phyloP scores from a whole-genome alignment of 768 basidiomycete genomes.

The Podaxis mareebaensis region DNA sequence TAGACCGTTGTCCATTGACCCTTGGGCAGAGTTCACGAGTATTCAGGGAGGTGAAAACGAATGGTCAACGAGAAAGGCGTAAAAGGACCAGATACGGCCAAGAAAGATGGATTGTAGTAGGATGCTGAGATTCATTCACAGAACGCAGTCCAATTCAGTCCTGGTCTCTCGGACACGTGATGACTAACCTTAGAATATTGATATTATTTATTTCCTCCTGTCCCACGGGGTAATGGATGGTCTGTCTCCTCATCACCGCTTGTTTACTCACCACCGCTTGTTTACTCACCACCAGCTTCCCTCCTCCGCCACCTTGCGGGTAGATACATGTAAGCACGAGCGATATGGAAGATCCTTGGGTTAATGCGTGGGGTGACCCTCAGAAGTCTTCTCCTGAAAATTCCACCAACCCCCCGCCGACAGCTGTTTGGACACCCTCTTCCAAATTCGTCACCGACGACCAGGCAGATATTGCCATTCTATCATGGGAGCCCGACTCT shows the following conservation, averaged over 20 bases:
- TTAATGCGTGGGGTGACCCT: slow-evolving; percentile 65
- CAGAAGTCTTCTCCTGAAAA: slow-evolving; percentile 26
- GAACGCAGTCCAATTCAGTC: slow-evolving; percentile 7
- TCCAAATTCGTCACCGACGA: slow-evolving; percentile 14
- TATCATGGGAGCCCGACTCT: slow-evolving; percentile 17
- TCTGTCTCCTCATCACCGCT: not conserved
- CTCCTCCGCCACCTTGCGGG: not conserved
- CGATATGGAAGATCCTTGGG: slow-evolving; percentile 76
- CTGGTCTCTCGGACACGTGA: slow-evolving; percentile 13
- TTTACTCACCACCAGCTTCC: not conserved
- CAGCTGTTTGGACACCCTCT: slow-evolving; percentile 24
- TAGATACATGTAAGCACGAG: slow-evolving; percentile 1
- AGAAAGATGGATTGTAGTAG: slow-evolving; percentile 3
- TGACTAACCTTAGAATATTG: slow-evolving; percentile 16
- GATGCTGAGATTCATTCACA: not conserved
- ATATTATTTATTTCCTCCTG: slow-evolving; percentile 12
- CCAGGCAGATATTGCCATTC: slow-evolving; percentile 8
- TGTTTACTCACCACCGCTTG: not conserved
- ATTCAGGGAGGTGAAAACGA: not conserved
- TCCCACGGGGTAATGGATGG: not conserved
- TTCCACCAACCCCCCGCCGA: slow-evolving; percentile 7
- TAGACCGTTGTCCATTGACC: slow-evolving; percentile 36
- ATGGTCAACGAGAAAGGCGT: not conserved
- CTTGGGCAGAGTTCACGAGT: not conserved
- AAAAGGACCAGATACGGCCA: slow-evolving; percentile 3